phyloP scores from a whole-genome alignment of 73 alveolate species.

The Tetrahymena malaccensis region DNA sequence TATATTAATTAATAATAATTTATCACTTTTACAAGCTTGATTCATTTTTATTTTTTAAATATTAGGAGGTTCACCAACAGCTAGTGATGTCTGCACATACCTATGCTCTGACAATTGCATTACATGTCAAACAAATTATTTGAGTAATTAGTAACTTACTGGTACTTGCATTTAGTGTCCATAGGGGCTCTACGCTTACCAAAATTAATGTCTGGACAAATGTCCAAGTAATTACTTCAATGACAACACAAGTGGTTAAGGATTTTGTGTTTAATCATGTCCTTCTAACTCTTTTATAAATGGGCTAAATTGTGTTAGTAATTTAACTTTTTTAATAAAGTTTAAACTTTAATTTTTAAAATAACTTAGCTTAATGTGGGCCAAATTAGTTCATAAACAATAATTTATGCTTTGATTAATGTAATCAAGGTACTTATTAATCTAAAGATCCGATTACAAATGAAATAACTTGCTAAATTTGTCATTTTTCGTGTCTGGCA shows the following conservation, averaged over 20 bases:
- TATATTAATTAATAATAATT: background rate
- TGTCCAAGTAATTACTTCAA: background rate
- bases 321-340: background rate
- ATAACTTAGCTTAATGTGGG: background rate
- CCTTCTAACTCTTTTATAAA: background rate
- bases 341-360: too few species aligned
- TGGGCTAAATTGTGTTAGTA: background rate
- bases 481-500: background rate
- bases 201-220: background rate
- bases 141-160: background rate
- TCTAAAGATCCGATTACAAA: background rate
- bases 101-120: background rate
- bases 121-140: background rate
- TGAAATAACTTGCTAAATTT: background rate
- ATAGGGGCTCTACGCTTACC: background rate
- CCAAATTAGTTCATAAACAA: background rate
- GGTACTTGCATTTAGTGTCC: background rate
- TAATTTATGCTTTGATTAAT: background rate
- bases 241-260: background rate
- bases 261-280: background rate
- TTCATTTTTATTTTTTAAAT: background rate
- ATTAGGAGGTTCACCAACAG: background rate
- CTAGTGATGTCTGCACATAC: background rate
- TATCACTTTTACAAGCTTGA: background rate
- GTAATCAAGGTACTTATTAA: background rate